These are phyloP conservation scores for Nakazawaea ernobii DNA, from an alignment of 805 yeast species.

Conservation along the genomic window DNA sequence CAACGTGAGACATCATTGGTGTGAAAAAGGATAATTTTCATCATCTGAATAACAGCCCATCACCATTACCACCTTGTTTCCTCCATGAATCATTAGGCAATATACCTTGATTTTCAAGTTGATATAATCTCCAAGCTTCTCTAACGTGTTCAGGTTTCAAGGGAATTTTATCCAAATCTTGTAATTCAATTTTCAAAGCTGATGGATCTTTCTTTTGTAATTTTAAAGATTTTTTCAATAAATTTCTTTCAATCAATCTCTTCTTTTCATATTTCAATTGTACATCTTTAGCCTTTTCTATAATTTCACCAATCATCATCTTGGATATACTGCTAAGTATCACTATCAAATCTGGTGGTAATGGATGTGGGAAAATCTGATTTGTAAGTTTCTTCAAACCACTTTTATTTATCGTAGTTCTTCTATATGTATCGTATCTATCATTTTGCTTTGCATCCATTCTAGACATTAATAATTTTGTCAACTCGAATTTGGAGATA, in stretches of 20 bases:
- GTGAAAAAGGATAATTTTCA: too few relatives aligned
- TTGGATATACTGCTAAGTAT: constrained; percentile 84
- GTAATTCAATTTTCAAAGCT: constrained; percentile 8
- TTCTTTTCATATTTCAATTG: constrained; percentile 51
- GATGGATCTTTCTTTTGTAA: constrained; percentile 34
- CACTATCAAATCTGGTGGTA: constrained; percentile 74
- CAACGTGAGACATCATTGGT: neutral
- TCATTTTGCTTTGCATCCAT: constrained; percentile 81
- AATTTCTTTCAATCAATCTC: constrained; percentile 30
- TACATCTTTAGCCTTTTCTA: constrained; percentile 72
- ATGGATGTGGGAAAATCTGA: constrained; percentile 71
- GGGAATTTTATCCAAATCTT: constrained; percentile 39
- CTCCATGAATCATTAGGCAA: constrained; percentile 61
- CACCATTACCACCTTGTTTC: constrained; percentile 63
- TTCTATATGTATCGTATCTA: constrained; percentile 78
- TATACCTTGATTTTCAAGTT: constrained; percentile 57
- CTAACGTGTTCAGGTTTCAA: constrained; percentile 77
- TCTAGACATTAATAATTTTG: constrained; percentile 59
- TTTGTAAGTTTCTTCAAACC: constrained; percentile 80
- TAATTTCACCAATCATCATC: constrained; percentile 83
- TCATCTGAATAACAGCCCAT: constrained; percentile 64
- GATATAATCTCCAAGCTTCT: constrained; percentile 82
- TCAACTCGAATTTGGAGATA: constrained; percentile 47
- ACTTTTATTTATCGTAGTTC: constrained; percentile 67
- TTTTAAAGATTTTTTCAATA: constrained; percentile 34